Evolutionary conservation across 2,329 filamentous ascomycete genomes (phyloP), one percentile per base, ranked within the genome.

Genomic region (Dothistroma pini): DNA sequence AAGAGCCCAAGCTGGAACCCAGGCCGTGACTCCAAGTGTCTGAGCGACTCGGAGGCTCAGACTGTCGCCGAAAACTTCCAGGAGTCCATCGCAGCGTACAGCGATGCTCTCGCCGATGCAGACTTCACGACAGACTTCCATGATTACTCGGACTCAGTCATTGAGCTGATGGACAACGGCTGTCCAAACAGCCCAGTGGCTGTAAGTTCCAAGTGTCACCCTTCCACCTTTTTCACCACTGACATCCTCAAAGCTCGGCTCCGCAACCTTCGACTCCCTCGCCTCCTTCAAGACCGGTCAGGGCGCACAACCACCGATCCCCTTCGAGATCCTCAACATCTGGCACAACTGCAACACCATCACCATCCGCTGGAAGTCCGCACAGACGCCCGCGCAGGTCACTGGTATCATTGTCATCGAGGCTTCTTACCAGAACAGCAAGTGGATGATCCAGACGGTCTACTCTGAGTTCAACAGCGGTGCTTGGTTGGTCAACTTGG

Each of bases 401-500:
- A 69, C 69, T n/a, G 68, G 72, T 49, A 69, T 72, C 63, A 72
- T 72, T 58, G 70, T 71, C 12, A 54, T 70, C 41, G 71, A 74
- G 65, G 63, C 65, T 22, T 64, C 63, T n/a, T 54, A 62, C 41
- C 38, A 57, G 32, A 53, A 55, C n/a, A 29, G 31, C 62, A 59
- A 50, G 49, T 73, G 69, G 68, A 60, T 72, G 48, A 74, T 75
- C 63, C 66, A 70, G 49, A 70, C 67, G 19, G 68, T 74, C 38
- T 73, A 72, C 66, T 70, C 68, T 1, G 72, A 74, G 60, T 74
- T 75, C 67, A 74, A 75, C 68, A 68, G 64, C 56, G 72, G 72
- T 49, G 70, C 69, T 35, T 74, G 72, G 72, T 63, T 75, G 50
- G 69, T 71, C 22, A 66, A 73, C 59, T 59, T 72, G 41, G 69